A percentile compares a stretch with the other conserved stretches of the same genome.
phyloP scores from a whole-genome alignment of 306 rosid species.

The Vigna angularis region DNA sequence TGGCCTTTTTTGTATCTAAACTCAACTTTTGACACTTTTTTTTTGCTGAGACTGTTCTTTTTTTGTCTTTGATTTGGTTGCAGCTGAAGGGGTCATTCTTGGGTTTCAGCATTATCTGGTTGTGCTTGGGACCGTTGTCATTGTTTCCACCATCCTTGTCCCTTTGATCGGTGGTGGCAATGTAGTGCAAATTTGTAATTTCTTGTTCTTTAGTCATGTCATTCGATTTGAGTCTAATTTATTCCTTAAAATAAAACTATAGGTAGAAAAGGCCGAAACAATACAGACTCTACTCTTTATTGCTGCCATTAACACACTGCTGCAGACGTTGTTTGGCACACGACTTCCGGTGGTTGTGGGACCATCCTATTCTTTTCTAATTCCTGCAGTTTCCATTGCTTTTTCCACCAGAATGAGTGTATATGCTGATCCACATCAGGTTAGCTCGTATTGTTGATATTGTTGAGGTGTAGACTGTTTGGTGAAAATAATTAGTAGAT shows the following conservation, averaged over 20 bases:
- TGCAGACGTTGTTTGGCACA: conserved; percentile 78
- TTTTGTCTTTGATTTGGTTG: conserved; percentile 23
- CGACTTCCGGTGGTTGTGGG: conserved; percentile 87
- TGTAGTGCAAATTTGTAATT: conserved; percentile 48
- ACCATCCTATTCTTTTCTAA: conserved; percentile 70
- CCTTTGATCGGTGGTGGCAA: conserved; percentile 94
- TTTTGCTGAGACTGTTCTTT: neutral
- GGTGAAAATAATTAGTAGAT: neutral
- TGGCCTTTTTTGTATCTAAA: neutral
- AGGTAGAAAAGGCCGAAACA: conserved; percentile 90
- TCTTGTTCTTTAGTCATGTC: neutral
- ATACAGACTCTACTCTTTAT: conserved; percentile 80
- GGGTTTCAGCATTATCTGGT: conserved; percentile 87
- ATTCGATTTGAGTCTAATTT: conserved; percentile 9
- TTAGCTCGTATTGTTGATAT: conserved; percentile 33
- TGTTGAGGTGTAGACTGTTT: neutral
- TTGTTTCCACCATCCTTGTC: conserved; percentile 66
- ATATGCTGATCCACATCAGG: conserved; percentile 70
- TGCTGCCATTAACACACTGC: conserved; percentile 76
- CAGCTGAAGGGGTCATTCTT: conserved; percentile 76
- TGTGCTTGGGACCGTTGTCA: conserved; percentile 77
- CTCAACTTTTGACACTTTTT: conserved; percentile 16
- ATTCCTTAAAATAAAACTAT: neutral
- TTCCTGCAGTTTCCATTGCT: conserved; percentile 67
- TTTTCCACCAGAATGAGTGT: conserved; percentile 60